Base-by-base conservation (phyloP, 1,284 basidiomycete species). In the Mixia osmundae region DNA sequence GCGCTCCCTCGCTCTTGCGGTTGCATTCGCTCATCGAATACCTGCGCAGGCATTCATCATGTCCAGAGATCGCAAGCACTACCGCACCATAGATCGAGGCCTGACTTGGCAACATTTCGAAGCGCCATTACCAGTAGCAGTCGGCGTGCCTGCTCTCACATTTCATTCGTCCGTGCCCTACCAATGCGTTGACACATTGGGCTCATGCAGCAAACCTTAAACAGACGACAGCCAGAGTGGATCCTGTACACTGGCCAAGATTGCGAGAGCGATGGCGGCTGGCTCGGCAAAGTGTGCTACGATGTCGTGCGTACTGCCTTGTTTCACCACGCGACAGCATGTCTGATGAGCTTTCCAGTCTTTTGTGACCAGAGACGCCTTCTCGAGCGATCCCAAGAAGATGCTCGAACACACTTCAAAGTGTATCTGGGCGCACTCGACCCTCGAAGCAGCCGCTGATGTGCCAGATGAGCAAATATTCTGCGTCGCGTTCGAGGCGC, bases 351-450 rank as follows among this genome's bases (percentile, higher is more conserved):
- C n/a, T n/a, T 7, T 5, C 5, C 39, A 56, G 71, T 82, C 82
- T 4, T 91, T 69, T 54, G 79, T 80, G 58, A 89, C 83, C 10
- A 71, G 64, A 42, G 71, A 83, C 41, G 74, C 69, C 0, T 91
- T 94, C 59, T 58, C 64, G 28, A 64, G 68, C 28, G 52, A 62
- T 0, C 59, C 72, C 0, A 52, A 67, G 36, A 50, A 63, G 3
- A 64, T 94, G 23, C 61, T 82, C 14, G 51, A 57, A 2, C 71
- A 82, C 43, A 76, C 75, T 0, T 63, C 70, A 0, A 63, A 67
- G 11, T 94, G 85, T 55, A 66, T 74, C 44, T 94, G 87, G 50
- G 83, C 83, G 0, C 76, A 82, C 50, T 74, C 76, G 45, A 74
- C 69, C 47, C 65, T 64, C 40, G 70, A 76, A 43, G 77, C 80